Conservation (phyloP, 257 asterid genomes). For the Asclepias syriaca region DNA sequence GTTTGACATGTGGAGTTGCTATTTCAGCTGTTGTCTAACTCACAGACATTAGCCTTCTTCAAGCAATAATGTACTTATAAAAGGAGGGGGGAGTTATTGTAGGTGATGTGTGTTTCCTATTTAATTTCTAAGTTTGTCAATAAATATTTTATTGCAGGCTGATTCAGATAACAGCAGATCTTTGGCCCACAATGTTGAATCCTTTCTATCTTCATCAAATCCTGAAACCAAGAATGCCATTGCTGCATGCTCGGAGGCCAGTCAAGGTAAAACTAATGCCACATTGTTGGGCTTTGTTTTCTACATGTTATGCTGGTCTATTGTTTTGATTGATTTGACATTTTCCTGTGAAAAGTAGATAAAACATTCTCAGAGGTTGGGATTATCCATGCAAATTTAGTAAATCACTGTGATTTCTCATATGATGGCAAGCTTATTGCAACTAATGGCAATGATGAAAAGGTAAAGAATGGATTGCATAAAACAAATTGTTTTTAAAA, state of each 20-base stretch:
- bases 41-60: not conserved
- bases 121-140: not conserved
- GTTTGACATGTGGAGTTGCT: not conserved
- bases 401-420: constrained; percentile 26
- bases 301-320: not conserved
- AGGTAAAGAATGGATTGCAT: constrained; percentile 18
- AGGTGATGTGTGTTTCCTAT: not conserved
- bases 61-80: not conserved
- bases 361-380: constrained; percentile 20
- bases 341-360: constrained; percentile 15
- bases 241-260: constrained; percentile 14
- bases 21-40: not conserved
- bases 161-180: constrained; percentile 16
- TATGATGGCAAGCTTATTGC: constrained; percentile 32
- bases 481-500: not conserved
- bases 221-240: constrained; percentile 12
- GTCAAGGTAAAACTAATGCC: constrained; percentile 16
- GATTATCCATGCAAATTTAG: constrained; percentile 14
- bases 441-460: constrained; percentile 18
- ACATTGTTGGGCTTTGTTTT: not conserved
- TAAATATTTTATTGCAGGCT: constrained; percentile 21
- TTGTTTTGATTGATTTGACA: not conserved
- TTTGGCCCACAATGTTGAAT: constrained; percentile 19
- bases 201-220: constrained; percentile 19
- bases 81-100: not conserved